Percentiles rank a stretch among this genome's conserved stretches.
phyloP scores from a whole-genome alignment of 345 rosid genomes.

The Bruguiera parviflora region DNA sequence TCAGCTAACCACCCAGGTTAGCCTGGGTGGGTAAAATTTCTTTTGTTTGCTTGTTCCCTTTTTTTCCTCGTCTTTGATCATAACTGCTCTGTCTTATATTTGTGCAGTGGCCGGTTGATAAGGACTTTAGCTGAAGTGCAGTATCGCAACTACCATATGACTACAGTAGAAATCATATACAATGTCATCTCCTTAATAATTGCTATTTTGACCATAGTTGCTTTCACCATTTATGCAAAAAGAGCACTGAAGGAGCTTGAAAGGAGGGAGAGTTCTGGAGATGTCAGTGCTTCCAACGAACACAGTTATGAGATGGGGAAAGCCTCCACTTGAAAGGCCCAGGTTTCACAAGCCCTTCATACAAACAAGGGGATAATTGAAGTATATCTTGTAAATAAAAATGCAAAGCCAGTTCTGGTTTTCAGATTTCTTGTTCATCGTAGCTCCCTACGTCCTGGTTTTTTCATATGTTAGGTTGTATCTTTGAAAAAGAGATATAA shows the following conservation, averaged over 20 bases:
- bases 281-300: background rate
- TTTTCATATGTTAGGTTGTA: no score
- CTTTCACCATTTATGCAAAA: slow-evolving; percentile 30
- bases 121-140: slow-evolving; percentile 68
- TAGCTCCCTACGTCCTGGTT: no score
- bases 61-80: background rate
- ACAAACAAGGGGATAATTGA: no score
- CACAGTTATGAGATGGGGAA: slow-evolving; percentile 20
- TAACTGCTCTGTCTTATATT: background rate
- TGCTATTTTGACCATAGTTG: slow-evolving; percentile 17
- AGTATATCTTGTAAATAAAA: no score
- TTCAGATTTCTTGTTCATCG: no score
- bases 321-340: slow-evolving; percentile 13
- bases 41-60: background rate
- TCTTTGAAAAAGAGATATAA: no score
- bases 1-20: no score
- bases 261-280: slow-evolving; percentile 10
- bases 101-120: slow-evolving; percentile 42
- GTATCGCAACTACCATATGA: slow-evolving; percentile 45
- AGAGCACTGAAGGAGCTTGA: slow-evolving; percentile 29
- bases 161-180: slow-evolving; percentile 26
- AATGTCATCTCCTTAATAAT: slow-evolving; percentile 23
- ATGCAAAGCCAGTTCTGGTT: no score
- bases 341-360: no score
- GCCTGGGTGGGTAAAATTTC: no score